Evolutionary conservation across 345 rosid species (phyloP).

Genomic region (Populus pruinosa): DNA sequence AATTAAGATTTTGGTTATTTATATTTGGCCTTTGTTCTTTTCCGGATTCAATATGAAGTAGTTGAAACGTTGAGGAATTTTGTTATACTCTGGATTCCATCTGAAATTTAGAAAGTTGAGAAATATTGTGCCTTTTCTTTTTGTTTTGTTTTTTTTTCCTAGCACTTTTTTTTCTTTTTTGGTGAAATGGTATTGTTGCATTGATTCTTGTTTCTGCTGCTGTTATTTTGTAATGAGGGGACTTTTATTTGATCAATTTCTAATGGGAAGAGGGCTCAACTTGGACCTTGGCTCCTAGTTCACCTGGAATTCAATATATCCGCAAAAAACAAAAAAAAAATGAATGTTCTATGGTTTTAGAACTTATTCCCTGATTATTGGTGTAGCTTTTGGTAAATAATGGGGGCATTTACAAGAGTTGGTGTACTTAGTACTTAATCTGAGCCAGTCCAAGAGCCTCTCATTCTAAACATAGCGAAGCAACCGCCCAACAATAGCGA

Average conservation of each 20-base stretch:
- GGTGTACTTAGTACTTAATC: slow-evolving; percentile 55
- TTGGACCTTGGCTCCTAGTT: too few species aligned
- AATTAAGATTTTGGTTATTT: slow-evolving; percentile 9
- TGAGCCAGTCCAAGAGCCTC: slow-evolving; percentile 39
- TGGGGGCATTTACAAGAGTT: slow-evolving; percentile 69
- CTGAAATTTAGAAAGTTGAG: too few species aligned
- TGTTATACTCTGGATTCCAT: neutral
- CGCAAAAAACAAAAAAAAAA: too few species aligned
- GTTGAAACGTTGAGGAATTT: neutral
- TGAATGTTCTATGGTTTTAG: too few species aligned
- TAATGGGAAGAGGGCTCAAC: too few species aligned
- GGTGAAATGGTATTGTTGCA: neutral
- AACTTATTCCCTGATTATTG: neutral
- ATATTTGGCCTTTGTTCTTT: neutral
- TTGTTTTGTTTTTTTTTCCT: neutral
- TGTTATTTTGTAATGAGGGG: too few species aligned
- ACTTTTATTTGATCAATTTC: too few species aligned
- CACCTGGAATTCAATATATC: too few species aligned
- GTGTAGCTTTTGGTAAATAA: slow-evolving; percentile 65
- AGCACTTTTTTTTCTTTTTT: neutral
- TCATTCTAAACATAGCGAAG: slow-evolving; percentile 42
- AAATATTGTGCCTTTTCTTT: too few species aligned
- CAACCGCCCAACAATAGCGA: slow-evolving; percentile 1
- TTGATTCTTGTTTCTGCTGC: neutral
- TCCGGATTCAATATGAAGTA: neutral